These are phyloP conservation scores for Metschnikowia santaceciliae DNA, from an alignment of 805 yeast species.

Conservation along the genomic window DNA sequence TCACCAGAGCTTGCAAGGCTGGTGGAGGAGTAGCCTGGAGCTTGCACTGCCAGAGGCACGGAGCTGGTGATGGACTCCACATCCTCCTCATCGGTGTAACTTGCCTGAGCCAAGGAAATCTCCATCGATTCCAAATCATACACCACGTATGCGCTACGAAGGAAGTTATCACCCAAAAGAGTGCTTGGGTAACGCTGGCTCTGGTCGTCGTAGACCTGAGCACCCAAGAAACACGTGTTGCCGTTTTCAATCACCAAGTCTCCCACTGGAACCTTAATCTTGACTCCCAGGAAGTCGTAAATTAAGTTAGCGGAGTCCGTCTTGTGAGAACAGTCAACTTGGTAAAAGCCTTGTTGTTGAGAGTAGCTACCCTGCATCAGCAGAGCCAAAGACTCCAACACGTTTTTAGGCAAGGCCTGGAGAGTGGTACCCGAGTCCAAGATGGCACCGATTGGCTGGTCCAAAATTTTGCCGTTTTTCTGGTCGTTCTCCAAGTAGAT, in stretches of 20 bases:
- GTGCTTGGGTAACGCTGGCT: constrained; percentile 55
- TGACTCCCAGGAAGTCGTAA: constrained; percentile 49
- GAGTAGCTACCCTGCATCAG: background rate
- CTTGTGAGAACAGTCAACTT: constrained; percentile 11
- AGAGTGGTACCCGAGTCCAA: constrained; percentile 56
- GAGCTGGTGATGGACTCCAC: constrained; percentile 46
- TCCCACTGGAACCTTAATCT: background rate
- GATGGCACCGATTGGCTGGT: constrained; percentile 10
- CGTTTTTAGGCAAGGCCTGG: constrained; percentile 41
- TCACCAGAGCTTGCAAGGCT: background rate
- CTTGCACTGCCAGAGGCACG: constrained; percentile 34
- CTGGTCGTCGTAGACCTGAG: constrained; percentile 46
- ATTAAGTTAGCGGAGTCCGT: constrained; percentile 4
- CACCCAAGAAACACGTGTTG: constrained; percentile 25
- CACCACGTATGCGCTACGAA: constrained; percentile 52
- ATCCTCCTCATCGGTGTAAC: constrained; percentile 24
- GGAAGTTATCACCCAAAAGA: constrained; percentile 38
- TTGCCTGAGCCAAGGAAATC: constrained; percentile 48
- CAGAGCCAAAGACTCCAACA: constrained; percentile 19
- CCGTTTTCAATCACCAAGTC: constrained; percentile 22
- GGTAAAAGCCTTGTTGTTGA: constrained; percentile 2
- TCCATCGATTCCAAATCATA: constrained; percentile 55
- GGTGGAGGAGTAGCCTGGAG: constrained; percentile 44
- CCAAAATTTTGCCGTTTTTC: constrained; percentile 7
- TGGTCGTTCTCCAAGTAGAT: constrained; percentile 20